Base-by-base conservation (phyloP, 768 basidiomycete species). In the Tricholoma saponaceum region DNA sequence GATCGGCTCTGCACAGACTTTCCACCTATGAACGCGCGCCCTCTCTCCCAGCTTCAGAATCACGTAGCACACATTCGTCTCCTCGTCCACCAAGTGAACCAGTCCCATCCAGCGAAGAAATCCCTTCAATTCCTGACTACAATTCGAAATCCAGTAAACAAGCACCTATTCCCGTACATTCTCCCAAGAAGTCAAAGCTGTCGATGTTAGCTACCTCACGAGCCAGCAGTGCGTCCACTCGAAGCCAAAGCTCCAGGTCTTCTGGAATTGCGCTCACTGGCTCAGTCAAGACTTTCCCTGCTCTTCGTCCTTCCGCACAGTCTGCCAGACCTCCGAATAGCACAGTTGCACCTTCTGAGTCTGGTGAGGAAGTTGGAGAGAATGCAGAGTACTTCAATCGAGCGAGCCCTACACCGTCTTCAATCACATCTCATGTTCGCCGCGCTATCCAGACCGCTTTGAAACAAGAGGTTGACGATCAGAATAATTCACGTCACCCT, bases 231-330 rank as follows among this genome's bases (percentile, higher is more conserved):
- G 66, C 76, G 46, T 75, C 71, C 50, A 67, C 68, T 33, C 72
- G 72, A 46, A 80, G 76, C 57, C 74, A 78, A 58, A 83, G 80
- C 62, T 84, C 86, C 22, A 73, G 79, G 51, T 82, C 84, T 22
- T 82, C 80, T 2, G 81, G 79, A 57, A 80, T 73, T 9, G 70
- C 82, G 43, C 74, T 81, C 32, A 73, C 82, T 0, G 83, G 82
- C 3, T 85, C 88, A 23, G 76, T 87, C n/a, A 81, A 84, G 63
- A 90, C 90, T 1, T 91, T 86, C 65, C 86, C 89, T 22, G 78
- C 66, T 16, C 76, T 90, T 59, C 84, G 89, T 16, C 90, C 89
- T n/a, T 79, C 85, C 25, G 67, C 83, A 2, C 77, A 81, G 51
- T 90, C 89, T 14, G 65, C 74, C 22, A 65, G 68, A 30, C 71